A percentile compares a stretch with the other conserved stretches of the same genome.
phyloP scores from a whole-genome alignment of 805 yeast genomes.

The Candida vaughaniae region DNA sequence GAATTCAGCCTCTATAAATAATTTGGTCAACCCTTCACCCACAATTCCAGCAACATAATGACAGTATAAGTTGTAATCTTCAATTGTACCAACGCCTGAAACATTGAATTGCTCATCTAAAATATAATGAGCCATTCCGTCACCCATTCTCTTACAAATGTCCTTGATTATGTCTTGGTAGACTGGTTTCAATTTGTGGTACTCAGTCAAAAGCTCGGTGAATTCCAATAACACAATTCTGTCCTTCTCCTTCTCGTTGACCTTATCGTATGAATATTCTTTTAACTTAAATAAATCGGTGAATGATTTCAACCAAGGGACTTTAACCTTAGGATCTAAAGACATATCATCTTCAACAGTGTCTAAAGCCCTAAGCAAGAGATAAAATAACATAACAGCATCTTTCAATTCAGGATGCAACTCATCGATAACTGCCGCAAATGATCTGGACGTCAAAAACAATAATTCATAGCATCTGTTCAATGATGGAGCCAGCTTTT shows the following conservation, averaged over 20 bases:
- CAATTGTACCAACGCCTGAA: conserved; percentile 73
- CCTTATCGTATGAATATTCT: conserved; percentile 82
- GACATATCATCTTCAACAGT: conserved; percentile 97
- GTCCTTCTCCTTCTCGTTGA: conserved; percentile 76
- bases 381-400: conserved; percentile 79
- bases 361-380: conserved; percentile 86
- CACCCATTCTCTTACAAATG: conserved; percentile 85
- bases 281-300: conserved; percentile 56
- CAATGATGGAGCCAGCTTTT: conserved; percentile 29
- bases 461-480: conserved; percentile 68
- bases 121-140: conserved; percentile 96
- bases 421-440: conserved; percentile 90
- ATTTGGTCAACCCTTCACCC: conserved; percentile 89
- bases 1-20: conserved; percentile 74
- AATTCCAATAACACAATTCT: conserved; percentile 79
- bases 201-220: conserved; percentile 65
- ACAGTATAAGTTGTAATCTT: conserved; percentile 89
- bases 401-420: conserved; percentile 85
- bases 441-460: conserved; percentile 77
- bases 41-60: conserved; percentile 97
- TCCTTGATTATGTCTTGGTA: conserved; percentile 79
- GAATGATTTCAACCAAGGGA: conserved; percentile 72
- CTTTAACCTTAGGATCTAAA: conserved; percentile 64
- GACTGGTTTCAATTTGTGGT: conserved; percentile 65
- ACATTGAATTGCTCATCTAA: conserved; percentile 72